Evolutionary conservation across 2,329 filamentous ascomycete species (phyloP).

Genomic region (Aspergillus texensis): DNA sequence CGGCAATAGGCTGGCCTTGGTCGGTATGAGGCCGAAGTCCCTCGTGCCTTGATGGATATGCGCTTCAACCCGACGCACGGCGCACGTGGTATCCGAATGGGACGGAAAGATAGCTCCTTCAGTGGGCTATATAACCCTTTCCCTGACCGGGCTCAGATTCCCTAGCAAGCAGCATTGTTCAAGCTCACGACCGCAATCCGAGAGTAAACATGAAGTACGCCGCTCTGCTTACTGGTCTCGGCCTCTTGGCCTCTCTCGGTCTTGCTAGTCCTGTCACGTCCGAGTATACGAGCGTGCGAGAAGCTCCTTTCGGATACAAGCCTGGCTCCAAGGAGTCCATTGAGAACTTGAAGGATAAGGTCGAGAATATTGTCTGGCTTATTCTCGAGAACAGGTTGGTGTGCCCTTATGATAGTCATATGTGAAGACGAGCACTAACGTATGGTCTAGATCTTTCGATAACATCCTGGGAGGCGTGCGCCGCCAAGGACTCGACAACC

Average conservation of each 20-base stretch:
- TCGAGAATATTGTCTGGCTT: conserved; percentile 39
- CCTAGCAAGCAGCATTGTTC: not conserved
- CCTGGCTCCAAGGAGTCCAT: conserved; percentile 34
- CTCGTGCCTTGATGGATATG: not conserved
- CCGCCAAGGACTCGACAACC: conserved; percentile 44
- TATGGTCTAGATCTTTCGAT: conserved; percentile 37
- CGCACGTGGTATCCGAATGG: not conserved
- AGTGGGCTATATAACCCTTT: not conserved
- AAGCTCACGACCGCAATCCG: not conserved
- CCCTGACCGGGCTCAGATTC: not conserved
- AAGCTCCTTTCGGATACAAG: conserved; percentile 20
- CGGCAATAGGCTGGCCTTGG: not conserved
- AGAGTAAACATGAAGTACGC: not conserved
- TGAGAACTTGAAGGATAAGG: conserved; percentile 36
- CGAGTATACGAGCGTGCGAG: not conserved
- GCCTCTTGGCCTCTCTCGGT: not conserved
- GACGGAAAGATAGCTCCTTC: not conserved
- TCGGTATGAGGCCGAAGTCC: not conserved
- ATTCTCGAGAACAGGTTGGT: conserved; percentile 39
- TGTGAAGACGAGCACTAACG: not conserved
- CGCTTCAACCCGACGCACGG: conserved; percentile 1
- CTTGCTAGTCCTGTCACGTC: not conserved
- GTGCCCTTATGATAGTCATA: not conserved
- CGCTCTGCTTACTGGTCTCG: not conserved
- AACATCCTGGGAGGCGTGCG: conserved; percentile 49